Evolutionary conservation across 208 protist genomes (phyloP).

Genomic region (Leishmania amazonensis): DNA sequence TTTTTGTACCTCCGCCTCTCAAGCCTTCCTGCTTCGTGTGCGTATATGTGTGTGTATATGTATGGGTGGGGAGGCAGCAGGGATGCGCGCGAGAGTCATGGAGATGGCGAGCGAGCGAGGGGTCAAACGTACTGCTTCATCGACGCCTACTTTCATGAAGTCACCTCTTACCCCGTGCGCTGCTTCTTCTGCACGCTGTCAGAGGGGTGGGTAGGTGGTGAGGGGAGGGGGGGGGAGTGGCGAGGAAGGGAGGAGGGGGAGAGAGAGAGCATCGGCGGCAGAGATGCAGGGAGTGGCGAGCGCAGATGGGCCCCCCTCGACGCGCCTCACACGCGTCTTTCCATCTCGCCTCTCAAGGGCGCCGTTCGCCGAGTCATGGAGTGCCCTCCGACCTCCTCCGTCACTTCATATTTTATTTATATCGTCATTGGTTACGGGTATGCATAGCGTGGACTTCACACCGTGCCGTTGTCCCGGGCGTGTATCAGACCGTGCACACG

Average conservation of each 20-base stretch:
- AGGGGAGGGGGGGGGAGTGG: background rate
- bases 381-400: background rate
- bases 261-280: background rate
- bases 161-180: background rate
- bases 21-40: background rate
- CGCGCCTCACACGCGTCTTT: background rate
- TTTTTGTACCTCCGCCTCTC: constrained; percentile 1
- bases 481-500: background rate
- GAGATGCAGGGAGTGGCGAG: background rate
- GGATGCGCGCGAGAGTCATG: background rate
- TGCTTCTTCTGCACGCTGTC: background rate
- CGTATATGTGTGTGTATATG: background rate
- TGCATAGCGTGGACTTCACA: too few relatives aligned
- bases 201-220: background rate
- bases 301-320: background rate
- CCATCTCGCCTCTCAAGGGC: background rate
- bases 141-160: background rate
- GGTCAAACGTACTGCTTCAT: background rate
- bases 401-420: too few relatives aligned
- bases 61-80: background rate
- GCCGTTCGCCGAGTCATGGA: background rate
- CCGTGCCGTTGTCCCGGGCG: background rate
- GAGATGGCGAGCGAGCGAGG: background rate
- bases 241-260: background rate
- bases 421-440: background rate